These are phyloP conservation scores for Rhododendron vialii DNA, from an alignment of 148 eudicot species.

Conservation along the genomic window DNA sequence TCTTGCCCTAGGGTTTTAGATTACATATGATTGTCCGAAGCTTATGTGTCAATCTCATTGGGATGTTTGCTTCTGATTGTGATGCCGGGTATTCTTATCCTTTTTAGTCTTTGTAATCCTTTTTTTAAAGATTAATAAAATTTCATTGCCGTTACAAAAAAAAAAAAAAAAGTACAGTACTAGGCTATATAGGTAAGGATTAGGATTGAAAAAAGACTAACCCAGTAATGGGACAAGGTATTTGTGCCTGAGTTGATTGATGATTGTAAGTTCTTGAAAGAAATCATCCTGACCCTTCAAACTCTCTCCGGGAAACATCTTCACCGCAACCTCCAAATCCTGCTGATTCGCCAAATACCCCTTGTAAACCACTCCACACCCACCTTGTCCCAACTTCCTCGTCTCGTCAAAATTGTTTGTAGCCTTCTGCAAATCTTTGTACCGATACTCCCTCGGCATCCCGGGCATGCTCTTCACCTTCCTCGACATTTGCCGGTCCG, in stretches of 20 bases:
- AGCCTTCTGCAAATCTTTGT: slow-evolving; percentile 65
- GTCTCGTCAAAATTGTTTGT: slow-evolving; percentile 66
- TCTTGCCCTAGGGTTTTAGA: too few species aligned
- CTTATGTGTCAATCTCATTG: too few species aligned
- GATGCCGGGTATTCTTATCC: too few species aligned
- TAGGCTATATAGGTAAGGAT: too few species aligned
- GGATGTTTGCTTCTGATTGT: too few species aligned
- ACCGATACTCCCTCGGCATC: slow-evolving; percentile 53
- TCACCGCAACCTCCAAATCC: slow-evolving; percentile 65
- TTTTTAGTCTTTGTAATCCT: too few species aligned
- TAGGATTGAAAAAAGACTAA: slow-evolving; percentile 25
- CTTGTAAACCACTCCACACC: slow-evolving; percentile 67
- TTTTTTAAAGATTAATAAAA: too few species aligned
- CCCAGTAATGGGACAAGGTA: slow-evolving; percentile 83
- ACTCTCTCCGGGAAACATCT: slow-evolving; percentile 66
- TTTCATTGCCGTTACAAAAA: too few species aligned
- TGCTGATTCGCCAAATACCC: slow-evolving; percentile 55
- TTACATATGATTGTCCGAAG: too few species aligned
- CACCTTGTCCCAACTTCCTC: slow-evolving; percentile 74
- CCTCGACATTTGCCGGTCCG: slow-evolving; percentile 35
- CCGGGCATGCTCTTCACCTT: slow-evolving; percentile 67
- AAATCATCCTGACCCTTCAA: slow-evolving; percentile 79
- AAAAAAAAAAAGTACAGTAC: too few species aligned
- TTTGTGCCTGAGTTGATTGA: slow-evolving; percentile 74
- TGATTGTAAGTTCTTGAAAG: slow-evolving; percentile 79